Base-by-base conservation (phyloP, 1,139 yeast species). In the Blastobotrys apis region DNA sequence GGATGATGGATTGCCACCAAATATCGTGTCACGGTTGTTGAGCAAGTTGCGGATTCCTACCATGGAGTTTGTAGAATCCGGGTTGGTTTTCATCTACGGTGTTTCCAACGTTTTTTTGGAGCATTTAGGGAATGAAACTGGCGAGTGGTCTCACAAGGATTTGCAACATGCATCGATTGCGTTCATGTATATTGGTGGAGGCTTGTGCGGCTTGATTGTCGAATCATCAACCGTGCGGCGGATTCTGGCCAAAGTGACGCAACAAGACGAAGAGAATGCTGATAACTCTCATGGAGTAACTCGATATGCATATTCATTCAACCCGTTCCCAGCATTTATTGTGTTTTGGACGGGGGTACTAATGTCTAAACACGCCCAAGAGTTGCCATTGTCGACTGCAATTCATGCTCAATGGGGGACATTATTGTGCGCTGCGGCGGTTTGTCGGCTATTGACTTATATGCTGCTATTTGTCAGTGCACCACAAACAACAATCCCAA, bases 341-440 rank as follows among this genome's bases (percentile, higher is more conserved):
- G 84, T 92, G 32, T 92, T 85, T 66, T 92, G 97, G 95, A 92
- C 97, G 0, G 98, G 98, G 21, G 73, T 83, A n/a, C 72, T 92
- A 51, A 92, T 92, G 98, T 87, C 97, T 2, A 86, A 83, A 64
- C 98, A 92, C 65, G 81, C 80, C 39, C 98, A 92, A 66, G 86
- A 90, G 3, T 80, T 92, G 0, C 70, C 64, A 39, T 73, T 84
- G 27, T 80, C 96, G 1, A 86, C 97, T 1, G 71, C 68, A 29
- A 77, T 92, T 50, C 98, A 92, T 63, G 68, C 75, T 43, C 97
- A 87, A 67, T 92, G 98, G 98, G 98, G 98, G 4, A 74, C 75
- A 47, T 65, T 92, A 58, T 72, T 92, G 50, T 75, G 88, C 15
- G 73, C 78, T 52, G 97, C 87, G 1, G 82, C 96, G 5, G 74